Evolutionary conservation across 2,329 filamentous ascomycete genomes (phyloP), one percentile per base, ranked within the genome.

Genomic region (Aspergillus caelatus): DNA sequence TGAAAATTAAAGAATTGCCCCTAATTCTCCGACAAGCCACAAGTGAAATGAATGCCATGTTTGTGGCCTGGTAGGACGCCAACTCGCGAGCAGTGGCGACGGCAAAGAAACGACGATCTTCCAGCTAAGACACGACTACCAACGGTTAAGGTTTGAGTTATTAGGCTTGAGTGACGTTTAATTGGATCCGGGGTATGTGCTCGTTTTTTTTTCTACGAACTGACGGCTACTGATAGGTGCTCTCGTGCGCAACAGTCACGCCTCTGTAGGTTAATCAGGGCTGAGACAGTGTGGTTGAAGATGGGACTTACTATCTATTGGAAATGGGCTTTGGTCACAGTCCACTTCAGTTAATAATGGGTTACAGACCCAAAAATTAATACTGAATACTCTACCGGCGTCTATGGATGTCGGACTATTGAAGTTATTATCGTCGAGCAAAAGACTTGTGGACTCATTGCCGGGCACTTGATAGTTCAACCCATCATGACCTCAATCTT

Each of bases 31-130:
- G 26, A 19, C n/a, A 53, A 53, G n/a, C 50, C 50, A 53, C 19
- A 9, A 9, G 16, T 9, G 9, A 41, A 41, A 14, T 26, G 16
- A 3, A 41, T 41, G 39, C 7, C n/a, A 41, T 41, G 8, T 41
- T n/a, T 19, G 19, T n/a, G 16, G 16, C 14, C 16, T 10, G 26
- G 16, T 2, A 41, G 16, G 16, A 41, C 8, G 16, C 16, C 19
- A 34, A 54, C 32, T 12, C 14, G 5, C 12, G 28, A 21, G n/a
- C 50, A 12, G 52, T 54, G 52, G 52, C 52, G n/a, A 54, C 30
- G 52, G 26, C 57, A 53, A 36, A 28, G 14, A 41, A 61, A 32
- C 34, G 61, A 57, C 58, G 63, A 65, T 63, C 61, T 19, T 58
- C 41, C 55, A 36, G 57, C 61, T 58, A 63, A 52, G 41, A 10